Conservation (phyloP, 2,329 filamentous ascomycete species). For the Apiospora marii region DNA sequence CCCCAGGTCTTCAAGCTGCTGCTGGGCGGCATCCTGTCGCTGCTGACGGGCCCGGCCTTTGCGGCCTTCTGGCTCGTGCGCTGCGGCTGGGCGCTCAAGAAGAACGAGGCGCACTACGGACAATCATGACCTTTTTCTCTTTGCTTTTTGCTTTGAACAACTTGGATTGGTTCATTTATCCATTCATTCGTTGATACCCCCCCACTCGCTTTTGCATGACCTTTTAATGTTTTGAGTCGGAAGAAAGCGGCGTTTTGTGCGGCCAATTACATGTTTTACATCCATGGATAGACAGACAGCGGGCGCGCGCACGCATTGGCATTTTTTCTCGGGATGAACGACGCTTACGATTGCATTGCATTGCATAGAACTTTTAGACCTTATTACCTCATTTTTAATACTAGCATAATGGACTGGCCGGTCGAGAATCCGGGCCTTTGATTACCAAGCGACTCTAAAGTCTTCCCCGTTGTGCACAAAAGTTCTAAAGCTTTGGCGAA, state of each 20-base stretch:
- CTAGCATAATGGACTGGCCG: neutral
- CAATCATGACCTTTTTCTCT: constrained; percentile 27
- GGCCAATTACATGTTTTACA: neutral
- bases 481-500: too few relatives aligned
- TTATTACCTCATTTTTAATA: constrained; percentile 9
- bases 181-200: constrained; percentile 13
- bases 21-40: constrained; percentile 54
- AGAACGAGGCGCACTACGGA: constrained; percentile 36
- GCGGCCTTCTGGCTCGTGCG: constrained; percentile 59
- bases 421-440: neutral
- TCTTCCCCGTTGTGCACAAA: too few relatives aligned
- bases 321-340: neutral
- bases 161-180: neutral
- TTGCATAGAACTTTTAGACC: neutral
- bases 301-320: neutral
- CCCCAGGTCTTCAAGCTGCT: constrained; percentile 60
- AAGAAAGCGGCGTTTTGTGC: neutral
- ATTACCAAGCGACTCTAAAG: neutral
- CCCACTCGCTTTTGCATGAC: neutral
- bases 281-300: neutral
- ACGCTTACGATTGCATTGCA: constrained; percentile 13
- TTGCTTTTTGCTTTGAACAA: neutral
- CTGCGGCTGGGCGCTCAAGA: constrained; percentile 53
- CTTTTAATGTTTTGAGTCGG: neutral
- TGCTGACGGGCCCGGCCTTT: constrained; percentile 57